These are phyloP conservation scores for Beta vulgaris DNA, from an alignment of 148 eudicot species.

Conservation along the genomic window DNA sequence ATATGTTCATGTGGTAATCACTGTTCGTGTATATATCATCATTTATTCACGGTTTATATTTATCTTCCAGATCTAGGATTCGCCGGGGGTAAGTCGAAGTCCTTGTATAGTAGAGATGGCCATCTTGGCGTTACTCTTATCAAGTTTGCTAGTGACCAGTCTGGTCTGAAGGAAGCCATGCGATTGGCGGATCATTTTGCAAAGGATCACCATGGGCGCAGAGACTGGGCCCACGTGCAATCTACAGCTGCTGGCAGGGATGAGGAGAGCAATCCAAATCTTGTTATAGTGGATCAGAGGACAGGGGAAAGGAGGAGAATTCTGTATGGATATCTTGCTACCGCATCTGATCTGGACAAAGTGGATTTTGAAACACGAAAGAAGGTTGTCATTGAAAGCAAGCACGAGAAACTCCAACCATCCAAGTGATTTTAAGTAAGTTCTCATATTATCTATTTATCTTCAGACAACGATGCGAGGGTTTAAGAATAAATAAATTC, in stretches of 20 bases:
- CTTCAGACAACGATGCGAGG: too few species aligned
- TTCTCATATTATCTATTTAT: neutral
- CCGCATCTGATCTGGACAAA: conserved; percentile 69
- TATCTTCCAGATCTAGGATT: conserved; percentile 68
- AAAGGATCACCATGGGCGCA: conserved; percentile 74
- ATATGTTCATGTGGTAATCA: neutral
- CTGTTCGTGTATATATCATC: neutral
- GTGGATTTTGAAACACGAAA: conserved; percentile 68
- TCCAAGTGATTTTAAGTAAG: conserved; percentile 32
- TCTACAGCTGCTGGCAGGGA: conserved; percentile 43
- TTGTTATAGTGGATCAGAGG: conserved; percentile 57
- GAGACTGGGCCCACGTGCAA: conserved; percentile 64
- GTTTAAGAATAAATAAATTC: neutral
- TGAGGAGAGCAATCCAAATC: conserved; percentile 69
- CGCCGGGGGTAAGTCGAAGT: conserved; percentile 70
- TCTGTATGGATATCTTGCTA: conserved; percentile 75
- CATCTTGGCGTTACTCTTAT: conserved; percentile 69
- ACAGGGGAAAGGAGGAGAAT: conserved; percentile 73
- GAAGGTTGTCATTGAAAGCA: conserved; percentile 66
- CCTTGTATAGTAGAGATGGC: conserved; percentile 73
- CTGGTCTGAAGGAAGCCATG: conserved; percentile 77
- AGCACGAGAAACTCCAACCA: conserved; percentile 41
- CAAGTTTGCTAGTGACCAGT: conserved; percentile 65
- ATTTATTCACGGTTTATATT: neutral
- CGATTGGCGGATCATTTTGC: conserved; percentile 65